Evolutionary conservation across 2,329 filamentous ascomycete species (phyloP).

Genomic region (Paecilomyces niveus): DNA sequence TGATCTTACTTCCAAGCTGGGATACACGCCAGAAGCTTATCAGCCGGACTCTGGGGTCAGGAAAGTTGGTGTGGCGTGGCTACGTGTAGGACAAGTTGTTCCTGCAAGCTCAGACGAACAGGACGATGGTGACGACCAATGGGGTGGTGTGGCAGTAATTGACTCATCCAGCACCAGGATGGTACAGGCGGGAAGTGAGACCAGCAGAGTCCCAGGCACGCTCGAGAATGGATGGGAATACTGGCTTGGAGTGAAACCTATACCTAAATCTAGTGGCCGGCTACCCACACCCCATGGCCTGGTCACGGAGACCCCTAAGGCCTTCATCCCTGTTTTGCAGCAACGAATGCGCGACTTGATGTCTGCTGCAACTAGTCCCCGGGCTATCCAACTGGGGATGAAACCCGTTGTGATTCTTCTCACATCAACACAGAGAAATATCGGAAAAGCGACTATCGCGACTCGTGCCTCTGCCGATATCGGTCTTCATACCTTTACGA

Average conservation of each 20-base stretch:
- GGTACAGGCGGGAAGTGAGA: conserved; percentile 83
- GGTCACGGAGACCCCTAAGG: conserved; percentile 28
- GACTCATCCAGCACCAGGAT: conserved; percentile 83
- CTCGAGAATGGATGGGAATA: conserved; percentile 78
- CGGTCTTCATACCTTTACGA: conserved; percentile 78
- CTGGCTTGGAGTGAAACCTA: conserved; percentile 71
- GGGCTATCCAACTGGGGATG: conserved; percentile 79
- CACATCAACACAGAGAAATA: conserved; percentile 84
- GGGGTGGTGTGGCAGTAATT: conserved; percentile 80
- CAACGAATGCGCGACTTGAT: conserved; percentile 76
- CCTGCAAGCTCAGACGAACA: conserved; percentile 41
- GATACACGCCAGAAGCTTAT: conserved; percentile 19
- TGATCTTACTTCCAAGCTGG: conserved; percentile 49
- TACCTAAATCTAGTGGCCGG: conserved; percentile 43
- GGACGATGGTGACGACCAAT: conserved; percentile 61
- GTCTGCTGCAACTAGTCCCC: conserved; percentile 77
- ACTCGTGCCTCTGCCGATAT: conserved; percentile 75
- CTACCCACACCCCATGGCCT: conserved; percentile 27
- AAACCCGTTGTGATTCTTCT: conserved; percentile 83
- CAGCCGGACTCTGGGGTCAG: conserved; percentile 29
- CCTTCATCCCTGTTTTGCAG: conserved; percentile 53
- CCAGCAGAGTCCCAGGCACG: conserved; percentile 69
- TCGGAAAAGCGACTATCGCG: conserved; percentile 81
- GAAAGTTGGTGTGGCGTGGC: conserved; percentile 72
- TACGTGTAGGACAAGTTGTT: conserved; percentile 71